Conservation (phyloP, 495 filamentous ascomycete species). For the Penicillium maclennaniae region DNA sequence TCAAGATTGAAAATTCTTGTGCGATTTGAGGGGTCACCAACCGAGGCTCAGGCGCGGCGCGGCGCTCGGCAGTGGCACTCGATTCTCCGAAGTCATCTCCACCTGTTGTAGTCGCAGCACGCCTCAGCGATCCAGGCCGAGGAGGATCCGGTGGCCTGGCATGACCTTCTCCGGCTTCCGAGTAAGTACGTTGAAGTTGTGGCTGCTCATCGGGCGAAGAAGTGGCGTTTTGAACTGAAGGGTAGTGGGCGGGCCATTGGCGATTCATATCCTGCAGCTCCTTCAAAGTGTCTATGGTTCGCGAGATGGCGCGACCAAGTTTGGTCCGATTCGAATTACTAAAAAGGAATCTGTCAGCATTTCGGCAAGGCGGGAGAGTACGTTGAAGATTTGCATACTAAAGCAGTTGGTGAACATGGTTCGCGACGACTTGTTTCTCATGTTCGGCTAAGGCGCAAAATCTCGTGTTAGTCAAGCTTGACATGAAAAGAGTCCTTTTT, state of each 20-base stretch:
- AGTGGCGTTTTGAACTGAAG: conserved; percentile 68
- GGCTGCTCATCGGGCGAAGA: conserved; percentile 40
- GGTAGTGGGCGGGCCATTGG: conserved; percentile 92
- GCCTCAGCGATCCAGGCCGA: conserved; percentile 52
- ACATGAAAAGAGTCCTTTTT: neutral
- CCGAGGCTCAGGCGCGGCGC: conserved; percentile 58
- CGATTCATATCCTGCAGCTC: conserved; percentile 83
- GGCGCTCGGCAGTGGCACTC: conserved; percentile 61
- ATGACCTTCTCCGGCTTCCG: conserved; percentile 32
- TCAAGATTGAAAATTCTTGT: conserved; percentile 92
- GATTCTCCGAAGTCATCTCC: conserved; percentile 63
- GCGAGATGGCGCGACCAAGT: conserved; percentile 78
- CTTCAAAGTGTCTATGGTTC: conserved; percentile 75
- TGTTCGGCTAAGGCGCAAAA: conserved; percentile 43
- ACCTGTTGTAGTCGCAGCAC: conserved; percentile 68
- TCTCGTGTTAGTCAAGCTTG: neutral
- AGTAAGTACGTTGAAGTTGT: conserved; percentile 52
- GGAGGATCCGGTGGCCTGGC: conserved; percentile 32
- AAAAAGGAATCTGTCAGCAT: conserved; percentile 31
- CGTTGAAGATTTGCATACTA: conserved; percentile 44
- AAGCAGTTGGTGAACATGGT: conserved; percentile 68
- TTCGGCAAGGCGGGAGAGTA: conserved; percentile 9
- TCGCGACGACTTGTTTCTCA: conserved; percentile 58
- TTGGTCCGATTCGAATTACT: conserved; percentile 88
- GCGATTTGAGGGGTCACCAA: conserved; percentile 90